A percentile compares a stretch with the other conserved stretches of the same genome.
Evolutionary conservation across 805 yeast genomes (phyloP).

Genomic region (Saccharomycopsis vini): DNA sequence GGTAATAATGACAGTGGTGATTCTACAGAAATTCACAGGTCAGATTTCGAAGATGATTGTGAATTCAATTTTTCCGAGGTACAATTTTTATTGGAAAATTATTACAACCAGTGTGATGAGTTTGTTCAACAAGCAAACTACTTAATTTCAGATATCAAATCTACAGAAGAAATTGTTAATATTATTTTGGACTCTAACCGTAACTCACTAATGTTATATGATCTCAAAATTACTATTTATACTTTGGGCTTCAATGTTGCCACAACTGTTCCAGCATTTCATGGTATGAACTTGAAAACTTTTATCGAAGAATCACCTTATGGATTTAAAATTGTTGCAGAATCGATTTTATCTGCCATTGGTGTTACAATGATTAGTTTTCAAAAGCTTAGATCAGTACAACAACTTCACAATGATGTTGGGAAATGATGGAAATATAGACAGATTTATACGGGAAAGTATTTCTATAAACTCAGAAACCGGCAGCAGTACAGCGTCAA

Average conservation of each 20-base stretch:
- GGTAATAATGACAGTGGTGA: no score
- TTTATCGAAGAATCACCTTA: constrained; percentile 74
- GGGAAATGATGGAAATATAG: constrained; percentile 5
- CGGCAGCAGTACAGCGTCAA: no score
- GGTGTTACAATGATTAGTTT: constrained; percentile 48
- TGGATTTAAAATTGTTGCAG: constrained; percentile 50
- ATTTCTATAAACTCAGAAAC: background rate
- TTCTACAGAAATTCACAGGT: no score
- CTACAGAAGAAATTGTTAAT: constrained; percentile 92
- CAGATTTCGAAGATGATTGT: no score
- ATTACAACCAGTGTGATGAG: constrained; percentile 85
- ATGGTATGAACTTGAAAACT: constrained; percentile 94
- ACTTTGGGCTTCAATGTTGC: constrained; percentile 75
- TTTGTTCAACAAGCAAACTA: constrained; percentile 84
- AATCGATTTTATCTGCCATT: constrained; percentile 45
- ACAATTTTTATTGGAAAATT: constrained; percentile 83
- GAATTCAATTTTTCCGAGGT: constrained; percentile 40
- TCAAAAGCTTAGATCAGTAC: constrained; percentile 51
- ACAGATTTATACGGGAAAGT: background rate
- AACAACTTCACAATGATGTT: constrained; percentile 54
- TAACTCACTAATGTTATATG: constrained; percentile 83
- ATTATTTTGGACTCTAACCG: constrained; percentile 90
- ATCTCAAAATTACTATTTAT: constrained; percentile 75
- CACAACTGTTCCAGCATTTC: constrained; percentile 72
- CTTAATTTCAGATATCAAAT: constrained; percentile 69